A percentile compares a stretch with the other conserved stretches of the same genome.
Evolutionary conservation across 805 yeast species (phyloP).

Genomic region (Candida chilensis): DNA sequence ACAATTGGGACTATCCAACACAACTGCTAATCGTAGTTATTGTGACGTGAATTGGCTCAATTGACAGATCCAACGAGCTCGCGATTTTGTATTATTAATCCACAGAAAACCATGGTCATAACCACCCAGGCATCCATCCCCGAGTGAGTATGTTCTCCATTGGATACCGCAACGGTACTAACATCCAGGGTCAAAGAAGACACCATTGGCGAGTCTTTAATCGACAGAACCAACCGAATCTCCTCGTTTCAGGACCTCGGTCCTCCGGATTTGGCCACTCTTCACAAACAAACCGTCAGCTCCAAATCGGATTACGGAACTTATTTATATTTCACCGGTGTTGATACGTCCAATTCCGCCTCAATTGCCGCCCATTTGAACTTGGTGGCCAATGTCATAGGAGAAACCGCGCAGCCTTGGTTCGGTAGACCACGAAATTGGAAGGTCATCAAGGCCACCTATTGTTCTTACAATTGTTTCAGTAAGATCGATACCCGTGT

Average conservation of each 20-base stretch:
- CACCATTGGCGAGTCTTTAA: constrained; percentile 46
- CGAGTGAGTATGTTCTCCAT: constrained; percentile 36
- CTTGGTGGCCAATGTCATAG: constrained; percentile 53
- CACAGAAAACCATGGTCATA: constrained; percentile 21
- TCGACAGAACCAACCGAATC: constrained; percentile 55
- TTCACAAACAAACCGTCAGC: constrained; percentile 33
- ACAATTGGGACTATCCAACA: too few relatives aligned
- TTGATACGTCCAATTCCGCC: constrained; percentile 69
- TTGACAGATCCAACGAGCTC: too few relatives aligned
- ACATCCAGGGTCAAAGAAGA: constrained; percentile 45
- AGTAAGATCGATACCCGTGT: constrained; percentile 63
- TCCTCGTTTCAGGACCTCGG: constrained; percentile 59
- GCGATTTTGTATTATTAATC: too few relatives aligned
- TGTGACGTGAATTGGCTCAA: too few relatives aligned
- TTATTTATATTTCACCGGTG: constrained; percentile 65
- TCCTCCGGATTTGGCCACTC: constrained; percentile 56
- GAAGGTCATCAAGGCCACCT: constrained; percentile 64
- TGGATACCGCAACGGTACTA: too few relatives aligned
- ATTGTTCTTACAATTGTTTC: constrained; percentile 55
- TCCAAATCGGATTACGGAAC: constrained; percentile 54
- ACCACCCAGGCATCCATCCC: constrained; percentile 57
- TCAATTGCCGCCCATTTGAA: constrained; percentile 71
- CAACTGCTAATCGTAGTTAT: too few relatives aligned
- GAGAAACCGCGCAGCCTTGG: constrained; percentile 64
- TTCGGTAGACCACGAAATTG: constrained; percentile 66